phyloP scores from a whole-genome alignment of 352 stramenopile genomes.

The Pythium volutum region DNA sequence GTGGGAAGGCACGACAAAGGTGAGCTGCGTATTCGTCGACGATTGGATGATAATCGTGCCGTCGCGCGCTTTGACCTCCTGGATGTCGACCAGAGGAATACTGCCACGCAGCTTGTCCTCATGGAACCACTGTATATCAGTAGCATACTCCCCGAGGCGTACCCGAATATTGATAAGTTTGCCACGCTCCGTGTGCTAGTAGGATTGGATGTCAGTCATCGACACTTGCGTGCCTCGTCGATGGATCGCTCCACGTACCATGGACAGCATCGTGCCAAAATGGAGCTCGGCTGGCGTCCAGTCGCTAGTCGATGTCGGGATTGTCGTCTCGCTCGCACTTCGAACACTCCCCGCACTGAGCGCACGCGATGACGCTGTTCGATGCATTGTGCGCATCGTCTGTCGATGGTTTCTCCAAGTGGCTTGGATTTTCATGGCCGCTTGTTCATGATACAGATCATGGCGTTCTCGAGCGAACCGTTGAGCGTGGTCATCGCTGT shows the following conservation, averaged over 20 bases:
- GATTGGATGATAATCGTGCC: slow-evolving; percentile 22
- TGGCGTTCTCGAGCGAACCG: too few relatives aligned
- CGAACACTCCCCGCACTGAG: not conserved
- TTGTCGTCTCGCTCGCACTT: not conserved
- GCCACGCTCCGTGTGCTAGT: slow-evolving; percentile 4
- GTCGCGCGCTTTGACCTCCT: slow-evolving; percentile 10
- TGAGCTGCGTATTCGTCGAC: not conserved
- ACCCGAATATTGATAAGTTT: slow-evolving; percentile 9
- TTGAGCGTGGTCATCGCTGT: not conserved
- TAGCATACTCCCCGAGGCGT: slow-evolving; percentile 11
- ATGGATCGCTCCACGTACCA: slow-evolving; percentile 3
- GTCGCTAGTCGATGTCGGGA: not conserved
- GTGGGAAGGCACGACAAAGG: slow-evolving; percentile 7
- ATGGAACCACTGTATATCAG: slow-evolving; percentile 11
- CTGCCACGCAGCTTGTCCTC: slow-evolving; percentile 5
- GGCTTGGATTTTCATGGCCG: slow-evolving; percentile 10
- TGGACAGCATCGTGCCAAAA: slow-evolving; percentile 4
- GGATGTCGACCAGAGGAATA: slow-evolving; percentile 5
- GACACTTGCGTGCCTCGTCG: not conserved
- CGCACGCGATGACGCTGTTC: not conserved
- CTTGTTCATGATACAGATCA: not conserved
- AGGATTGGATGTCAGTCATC: not conserved
- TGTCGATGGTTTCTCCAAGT: slow-evolving; percentile 3
- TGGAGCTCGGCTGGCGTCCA: not conserved
- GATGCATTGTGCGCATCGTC: not conserved